Evolutionary conservation across 1,284 basidiomycete species (phyloP), one percentile per base, ranked within the genome.

Genomic region (Erythrobasidium hasegawianum): DNA sequence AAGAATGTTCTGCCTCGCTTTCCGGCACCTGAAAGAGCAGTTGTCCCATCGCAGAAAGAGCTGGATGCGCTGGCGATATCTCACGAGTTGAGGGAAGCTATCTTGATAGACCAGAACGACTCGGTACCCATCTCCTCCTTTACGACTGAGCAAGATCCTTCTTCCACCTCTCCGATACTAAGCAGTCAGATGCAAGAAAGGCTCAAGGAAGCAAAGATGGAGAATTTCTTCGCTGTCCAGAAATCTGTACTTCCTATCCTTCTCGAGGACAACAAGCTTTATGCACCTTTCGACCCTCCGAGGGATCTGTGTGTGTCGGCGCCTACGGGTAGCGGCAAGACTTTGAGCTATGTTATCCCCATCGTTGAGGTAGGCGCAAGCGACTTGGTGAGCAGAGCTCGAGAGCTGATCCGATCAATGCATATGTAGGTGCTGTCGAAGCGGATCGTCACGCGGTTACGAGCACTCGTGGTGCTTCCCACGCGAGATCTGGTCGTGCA

Each of bases 251-350:
- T 95, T 0, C 90, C 91, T 0, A 85, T 89, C 71, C 80, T 96
- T 2, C 81, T 92, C 18, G 79, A 80, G 14, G 71, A 77, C 22
- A 75, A 81, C 10, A 77, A 81, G 0, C 79, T 96, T 2, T 91
- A 92, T 73, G 81, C 84, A 14, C 87, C 89, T 0, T 87, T 85
- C 71, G 77, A 84, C 59, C 82, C 84, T 26, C 87, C 87, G 24
- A 82, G 83, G 45, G 96, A 99, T 77, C 82, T 94, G 9, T 95
- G 94, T 73, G 89, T 96, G n/a, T 96, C 92, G 4, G 96, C 96
- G 1, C 96, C 96, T 0, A 98, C 95, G 0, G 95, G 95, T 33
- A 94, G 90, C 72, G 95, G 95, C 0, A 98, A 98, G 80, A 98
- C 95, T 0, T 82, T 98, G 20, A 90, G 92, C 13, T 98, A 98